Evolutionary conservation across 768 basidiomycete genomes (phyloP), one percentile per base, ranked within the genome.

Genomic region (Naematelia aurantialba): DNA sequence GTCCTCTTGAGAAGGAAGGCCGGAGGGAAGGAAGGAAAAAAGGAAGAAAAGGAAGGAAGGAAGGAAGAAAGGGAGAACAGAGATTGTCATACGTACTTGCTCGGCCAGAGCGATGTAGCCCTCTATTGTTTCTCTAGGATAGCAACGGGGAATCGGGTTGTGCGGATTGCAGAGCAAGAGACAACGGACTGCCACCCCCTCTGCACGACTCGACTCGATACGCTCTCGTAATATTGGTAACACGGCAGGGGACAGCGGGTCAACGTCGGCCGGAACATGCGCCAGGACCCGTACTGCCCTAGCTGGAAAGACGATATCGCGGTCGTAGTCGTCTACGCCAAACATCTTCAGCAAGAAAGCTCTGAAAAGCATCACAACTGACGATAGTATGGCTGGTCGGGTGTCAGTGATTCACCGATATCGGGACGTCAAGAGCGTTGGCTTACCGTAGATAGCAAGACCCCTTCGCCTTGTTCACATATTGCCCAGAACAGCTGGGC

Each of bases 371-470:
- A n/a, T n/a, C n/a, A n/a, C n/a, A 56, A 56, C 55, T 56, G 26
- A 56, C 55, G 55, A 31, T 56, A 56, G 26, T 25, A 56, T 26
- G 55, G 55, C 55, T 56, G 5, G n/a, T n/a, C n/a, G n/a, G n/a
- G n/a, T n/a, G n/a, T n/a, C n/a, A n/a, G n/a, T n/a, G n/a, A n/a
- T n/a, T n/a, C n/a, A n/a, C n/a, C n/a, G n/a, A n/a, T n/a, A n/a
- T n/a, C n/a, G n/a, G n/a, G n/a, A n/a, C n/a, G n/a, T n/a, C n/a
- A n/a, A n/a, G n/a, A n/a, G n/a, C n/a, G n/a, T n/a, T n/a, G n/a
- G n/a, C n/a, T n/a, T 31, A 56, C 55, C 2, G 55, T 46, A 47
- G 55, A 46, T 5, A 56, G 25, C 26, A 56, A 48, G 19, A 56
- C 55, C 3, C 55, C 55, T n/a, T 56, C 45, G 5, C 44, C 45